Conservation (phyloP, 2,329 filamentous ascomycete genomes). For the Claviceps sp. region DNA sequence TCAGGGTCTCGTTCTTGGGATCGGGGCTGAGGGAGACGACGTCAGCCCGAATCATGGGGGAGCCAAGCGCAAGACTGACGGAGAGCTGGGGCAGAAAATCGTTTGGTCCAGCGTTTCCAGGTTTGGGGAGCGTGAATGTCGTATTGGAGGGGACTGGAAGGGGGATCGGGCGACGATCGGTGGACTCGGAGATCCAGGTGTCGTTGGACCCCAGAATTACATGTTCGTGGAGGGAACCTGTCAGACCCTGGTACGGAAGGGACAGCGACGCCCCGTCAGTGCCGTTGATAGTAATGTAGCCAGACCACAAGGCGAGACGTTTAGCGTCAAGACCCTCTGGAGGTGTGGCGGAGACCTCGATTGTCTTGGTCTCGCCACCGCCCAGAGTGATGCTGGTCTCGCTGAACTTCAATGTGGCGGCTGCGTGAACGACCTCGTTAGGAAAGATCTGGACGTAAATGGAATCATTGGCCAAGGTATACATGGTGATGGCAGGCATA, state of each 20-base stretch:
- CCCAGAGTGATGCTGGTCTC: conserved; percentile 4
- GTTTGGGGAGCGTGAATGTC: conserved; percentile 28
- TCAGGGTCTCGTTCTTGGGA: conserved; percentile 11
- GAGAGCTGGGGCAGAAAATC: conserved; percentile 26
- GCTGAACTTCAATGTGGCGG: conserved; percentile 19
- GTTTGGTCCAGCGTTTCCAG: conserved; percentile 20
- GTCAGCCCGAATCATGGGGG: conserved; percentile 28
- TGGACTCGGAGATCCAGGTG: conserved; percentile 19
- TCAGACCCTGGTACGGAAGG: conserved; percentile 28
- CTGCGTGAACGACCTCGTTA: conserved; percentile 26
- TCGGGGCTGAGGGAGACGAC: conserved; percentile 24
- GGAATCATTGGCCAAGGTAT: conserved; percentile 26
- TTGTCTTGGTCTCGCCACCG: conserved; percentile 1
- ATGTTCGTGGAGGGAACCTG: conserved; percentile 20
- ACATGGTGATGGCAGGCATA: conserved; percentile 36
- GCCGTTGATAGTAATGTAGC: conserved; percentile 16
- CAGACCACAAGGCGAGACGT: conserved; percentile 8
- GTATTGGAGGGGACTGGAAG: conserved; percentile 18
- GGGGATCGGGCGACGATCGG: conserved; percentile 13
- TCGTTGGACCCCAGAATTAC: conserved; percentile 12
- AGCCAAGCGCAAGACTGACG: conserved; percentile 31
- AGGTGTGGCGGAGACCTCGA: conserved; percentile 3
- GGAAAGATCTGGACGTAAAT: conserved; percentile 30
- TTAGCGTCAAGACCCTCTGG: conserved; percentile 3
- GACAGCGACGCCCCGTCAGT: conserved; percentile 23